phyloP scores from a whole-genome alignment of 176 grass and related monocot genomes.

The Carex parvula region DNA sequence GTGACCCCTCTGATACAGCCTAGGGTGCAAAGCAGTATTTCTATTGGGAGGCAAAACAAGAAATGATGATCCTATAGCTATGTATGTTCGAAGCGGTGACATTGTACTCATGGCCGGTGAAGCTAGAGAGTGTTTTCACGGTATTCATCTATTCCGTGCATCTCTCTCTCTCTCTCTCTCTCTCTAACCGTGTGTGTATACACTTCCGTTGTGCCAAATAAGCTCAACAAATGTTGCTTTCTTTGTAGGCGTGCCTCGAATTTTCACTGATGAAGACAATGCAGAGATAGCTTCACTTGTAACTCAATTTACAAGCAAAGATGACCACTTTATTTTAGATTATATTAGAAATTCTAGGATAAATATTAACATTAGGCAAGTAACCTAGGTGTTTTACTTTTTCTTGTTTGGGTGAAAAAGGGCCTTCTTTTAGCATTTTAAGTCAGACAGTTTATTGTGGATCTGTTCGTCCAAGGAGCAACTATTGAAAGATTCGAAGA shows the following conservation, averaged over 20 bases:
- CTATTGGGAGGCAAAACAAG: constrained; percentile 80
- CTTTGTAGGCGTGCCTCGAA: constrained; percentile 47
- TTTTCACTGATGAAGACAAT: constrained; percentile 57
- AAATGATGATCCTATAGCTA: constrained; percentile 65
- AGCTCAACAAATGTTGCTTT: neutral
- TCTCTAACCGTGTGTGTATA: neutral
- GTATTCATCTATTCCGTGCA: constrained; percentile 34
- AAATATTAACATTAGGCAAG: constrained; percentile 84
- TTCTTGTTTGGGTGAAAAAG: neutral
- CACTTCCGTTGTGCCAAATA: neutral
- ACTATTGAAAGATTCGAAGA: neutral
- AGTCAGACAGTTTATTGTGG: neutral
- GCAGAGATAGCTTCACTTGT: constrained; percentile 43
- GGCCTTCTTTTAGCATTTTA: no score
- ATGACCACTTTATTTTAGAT: constrained; percentile 43
- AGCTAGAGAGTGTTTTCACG: constrained; percentile 83
- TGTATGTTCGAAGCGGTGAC: constrained; percentile 71
- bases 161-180: neutral
- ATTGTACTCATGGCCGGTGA: constrained; percentile 76
- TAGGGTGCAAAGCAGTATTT: constrained; percentile 86
- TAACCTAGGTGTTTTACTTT: constrained; percentile 28
- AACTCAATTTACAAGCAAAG: constrained; percentile 44
- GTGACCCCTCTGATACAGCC: constrained; percentile 30
- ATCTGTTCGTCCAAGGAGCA: neutral
- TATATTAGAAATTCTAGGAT: constrained; percentile 78